These are phyloP conservation scores for Monilinia vaccinii-corymbosi DNA, from an alignment of 2,329 filamentous ascomycete species.

Conservation along the genomic window DNA sequence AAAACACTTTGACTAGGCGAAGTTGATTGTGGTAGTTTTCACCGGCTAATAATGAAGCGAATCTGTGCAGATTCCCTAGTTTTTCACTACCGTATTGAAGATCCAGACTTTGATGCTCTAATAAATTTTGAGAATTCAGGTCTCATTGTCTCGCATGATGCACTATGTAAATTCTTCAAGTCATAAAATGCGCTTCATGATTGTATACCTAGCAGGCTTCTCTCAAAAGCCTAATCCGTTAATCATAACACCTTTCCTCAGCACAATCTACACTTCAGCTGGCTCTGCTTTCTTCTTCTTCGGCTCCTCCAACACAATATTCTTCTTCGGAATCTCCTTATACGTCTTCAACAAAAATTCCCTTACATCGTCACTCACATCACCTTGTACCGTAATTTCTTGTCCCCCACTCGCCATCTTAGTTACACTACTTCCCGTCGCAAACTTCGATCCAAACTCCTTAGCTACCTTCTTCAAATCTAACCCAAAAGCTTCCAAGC, in stretches of 20 bases:
- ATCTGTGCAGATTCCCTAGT: no score
- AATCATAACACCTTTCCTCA: background rate
- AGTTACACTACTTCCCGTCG: constrained; percentile 85
- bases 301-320: constrained; percentile 89
- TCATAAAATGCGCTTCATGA: background rate
- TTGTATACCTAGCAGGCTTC: background rate
- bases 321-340: constrained; percentile 84
- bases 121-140: background rate
- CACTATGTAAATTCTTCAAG: background rate
- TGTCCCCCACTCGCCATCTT: constrained; percentile 80
- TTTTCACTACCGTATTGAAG: no score
- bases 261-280: background rate
- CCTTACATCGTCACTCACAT: constrained; percentile 88
- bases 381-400: constrained; percentile 96
- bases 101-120: no score
- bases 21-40: no score
- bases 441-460: constrained; percentile 98
- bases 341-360: constrained; percentile 88
- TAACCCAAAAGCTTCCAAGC: constrained; percentile 80
- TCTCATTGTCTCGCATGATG: background rate
- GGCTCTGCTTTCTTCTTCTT: constrained; percentile 76
- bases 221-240: background rate
- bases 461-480: constrained; percentile 95
- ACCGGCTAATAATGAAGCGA: no score
- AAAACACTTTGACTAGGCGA: no score